These are phyloP conservation scores for Aspergillus ellipticus DNA, from an alignment of 495 filamentous ascomycete genomes.

Conservation along the genomic window DNA sequence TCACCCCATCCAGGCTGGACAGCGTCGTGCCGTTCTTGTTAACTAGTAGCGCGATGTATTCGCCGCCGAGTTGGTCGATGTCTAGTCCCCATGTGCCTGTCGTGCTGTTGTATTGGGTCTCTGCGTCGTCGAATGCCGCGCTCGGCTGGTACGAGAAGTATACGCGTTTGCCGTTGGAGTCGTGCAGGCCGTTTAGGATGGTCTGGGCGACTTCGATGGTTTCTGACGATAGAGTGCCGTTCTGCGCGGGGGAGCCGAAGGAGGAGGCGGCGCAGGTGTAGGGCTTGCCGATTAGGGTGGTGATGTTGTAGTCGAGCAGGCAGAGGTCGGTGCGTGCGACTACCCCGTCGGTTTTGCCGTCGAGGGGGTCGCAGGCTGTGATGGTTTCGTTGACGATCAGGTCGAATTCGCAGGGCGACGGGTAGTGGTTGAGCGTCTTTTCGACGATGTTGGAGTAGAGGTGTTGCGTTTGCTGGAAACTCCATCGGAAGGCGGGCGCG, in stretches of 20 bases:
- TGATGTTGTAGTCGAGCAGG: conserved; percentile 35
- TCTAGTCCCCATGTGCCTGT: conserved; percentile 35
- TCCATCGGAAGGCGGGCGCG: conserved; percentile 28
- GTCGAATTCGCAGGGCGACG: conserved; percentile 71
- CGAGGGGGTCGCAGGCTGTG: conserved; percentile 44
- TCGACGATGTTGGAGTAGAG: conserved; percentile 57
- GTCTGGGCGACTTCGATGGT: conserved; percentile 36
- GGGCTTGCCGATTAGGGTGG: conserved; percentile 33
- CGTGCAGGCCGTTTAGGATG: conserved; percentile 42
- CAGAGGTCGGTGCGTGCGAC: conserved; percentile 49
- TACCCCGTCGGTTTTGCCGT: conserved; percentile 48
- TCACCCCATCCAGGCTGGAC: conserved; percentile 40
- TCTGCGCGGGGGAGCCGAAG: conserved; percentile 32
- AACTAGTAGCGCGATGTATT: conserved; percentile 18
- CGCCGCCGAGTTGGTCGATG: conserved; percentile 33
- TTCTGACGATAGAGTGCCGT: conserved; percentile 40
- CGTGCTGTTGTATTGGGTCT: conserved; percentile 37
- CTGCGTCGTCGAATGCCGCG: conserved; percentile 39
- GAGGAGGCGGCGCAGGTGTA: conserved; percentile 36
- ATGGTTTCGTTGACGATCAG: conserved; percentile 68
- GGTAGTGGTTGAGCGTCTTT: conserved; percentile 72
- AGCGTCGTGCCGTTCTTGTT: conserved; percentile 14
- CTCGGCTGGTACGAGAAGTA: conserved; percentile 46
- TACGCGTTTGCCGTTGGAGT: conserved; percentile 38
- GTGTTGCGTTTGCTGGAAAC: background rate